Conservation (phyloP, 495 filamentous ascomycete species). For the Penicillium lividum region DNA sequence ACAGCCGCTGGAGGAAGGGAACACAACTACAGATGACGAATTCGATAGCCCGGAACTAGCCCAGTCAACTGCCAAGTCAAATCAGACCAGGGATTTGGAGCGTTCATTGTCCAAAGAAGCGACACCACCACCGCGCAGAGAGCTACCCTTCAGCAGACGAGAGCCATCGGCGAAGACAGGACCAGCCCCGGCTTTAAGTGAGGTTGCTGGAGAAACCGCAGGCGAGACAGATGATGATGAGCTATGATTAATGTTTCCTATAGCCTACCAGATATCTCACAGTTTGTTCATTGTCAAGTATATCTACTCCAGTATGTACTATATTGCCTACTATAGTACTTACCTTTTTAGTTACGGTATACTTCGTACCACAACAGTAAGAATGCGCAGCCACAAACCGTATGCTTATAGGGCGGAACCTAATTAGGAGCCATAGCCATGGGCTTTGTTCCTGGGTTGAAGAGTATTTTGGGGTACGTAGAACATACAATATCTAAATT, state of each 20-base stretch:
- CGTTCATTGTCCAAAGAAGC: slow-evolving; percentile 20
- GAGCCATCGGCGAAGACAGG: slow-evolving; percentile 3
- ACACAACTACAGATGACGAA: slow-evolving; percentile 44
- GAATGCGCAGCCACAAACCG: no score
- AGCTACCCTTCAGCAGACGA: slow-evolving; percentile 40
- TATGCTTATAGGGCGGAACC: no score
- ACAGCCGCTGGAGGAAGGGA: slow-evolving; percentile 35
- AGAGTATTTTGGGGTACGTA: no score
- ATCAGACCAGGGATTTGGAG: slow-evolving; percentile 1
- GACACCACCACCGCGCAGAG: slow-evolving; percentile 38
- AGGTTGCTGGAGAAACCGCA: slow-evolving; percentile 33
- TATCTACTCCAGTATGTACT: no score
- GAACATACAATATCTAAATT: not conserved
- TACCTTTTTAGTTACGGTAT: no score
- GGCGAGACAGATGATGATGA: slow-evolving; percentile 58
- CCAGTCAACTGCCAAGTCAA: not conserved
- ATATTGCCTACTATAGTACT: no score
- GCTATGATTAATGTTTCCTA: slow-evolving; percentile 28
- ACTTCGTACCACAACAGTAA: no score
- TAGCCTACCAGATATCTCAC: no score
- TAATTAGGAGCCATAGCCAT: no score
- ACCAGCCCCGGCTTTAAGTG: slow-evolving; percentile 6
- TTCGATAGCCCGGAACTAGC: slow-evolving; percentile 1
- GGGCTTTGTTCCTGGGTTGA: no score
- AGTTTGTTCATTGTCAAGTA: no score